Percentiles rank a stretch among this genome's conserved stretches.
phyloP scores from a whole-genome alignment of 805 yeast species.

The Brettanomyces sp. region DNA sequence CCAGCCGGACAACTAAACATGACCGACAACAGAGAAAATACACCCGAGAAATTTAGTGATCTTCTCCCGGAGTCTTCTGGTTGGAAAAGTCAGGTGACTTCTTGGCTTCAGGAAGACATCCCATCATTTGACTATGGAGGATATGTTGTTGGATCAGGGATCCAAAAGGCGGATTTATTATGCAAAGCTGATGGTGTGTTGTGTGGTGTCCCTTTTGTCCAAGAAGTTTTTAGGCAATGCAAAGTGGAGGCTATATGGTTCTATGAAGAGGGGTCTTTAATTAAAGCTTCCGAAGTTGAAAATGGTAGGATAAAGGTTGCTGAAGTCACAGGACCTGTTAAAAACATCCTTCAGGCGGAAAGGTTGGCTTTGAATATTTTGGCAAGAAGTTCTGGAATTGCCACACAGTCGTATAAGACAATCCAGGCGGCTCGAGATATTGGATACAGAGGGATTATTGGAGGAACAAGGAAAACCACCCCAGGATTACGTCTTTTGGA shows the following conservation, averaged over 20 bases:
- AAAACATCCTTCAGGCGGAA: constrained; percentile 72
- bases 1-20: too few relatives aligned
- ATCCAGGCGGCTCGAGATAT: constrained; percentile 50
- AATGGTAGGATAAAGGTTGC: constrained; percentile 66
- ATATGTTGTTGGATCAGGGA: constrained; percentile 76
- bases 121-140: constrained; percentile 96
- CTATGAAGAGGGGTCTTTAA: constrained; percentile 55
- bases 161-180: constrained; percentile 64
- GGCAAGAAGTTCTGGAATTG: constrained; percentile 80
- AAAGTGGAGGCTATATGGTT: constrained; percentile 65
- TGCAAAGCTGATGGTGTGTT: constrained; percentile 77
- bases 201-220: constrained; percentile 83
- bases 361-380: constrained; percentile 76
- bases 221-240: constrained; percentile 75
- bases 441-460: constrained; percentile 77
- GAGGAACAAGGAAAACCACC: constrained; percentile 96
- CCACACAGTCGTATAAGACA: constrained; percentile 60
- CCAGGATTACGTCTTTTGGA: constrained; percentile 87
- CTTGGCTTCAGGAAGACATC: constrained; percentile 77
- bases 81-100: constrained; percentile 75
- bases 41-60: constrained; percentile 32
- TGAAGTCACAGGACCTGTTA: constrained; percentile 68
- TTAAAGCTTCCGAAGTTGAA: constrained; percentile 30
- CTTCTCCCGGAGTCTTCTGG: constrained; percentile 65
- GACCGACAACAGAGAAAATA: constrained; percentile 6